Base-by-base conservation (phyloP, 306 rosid genomes). In the Malus orientalis region DNA sequence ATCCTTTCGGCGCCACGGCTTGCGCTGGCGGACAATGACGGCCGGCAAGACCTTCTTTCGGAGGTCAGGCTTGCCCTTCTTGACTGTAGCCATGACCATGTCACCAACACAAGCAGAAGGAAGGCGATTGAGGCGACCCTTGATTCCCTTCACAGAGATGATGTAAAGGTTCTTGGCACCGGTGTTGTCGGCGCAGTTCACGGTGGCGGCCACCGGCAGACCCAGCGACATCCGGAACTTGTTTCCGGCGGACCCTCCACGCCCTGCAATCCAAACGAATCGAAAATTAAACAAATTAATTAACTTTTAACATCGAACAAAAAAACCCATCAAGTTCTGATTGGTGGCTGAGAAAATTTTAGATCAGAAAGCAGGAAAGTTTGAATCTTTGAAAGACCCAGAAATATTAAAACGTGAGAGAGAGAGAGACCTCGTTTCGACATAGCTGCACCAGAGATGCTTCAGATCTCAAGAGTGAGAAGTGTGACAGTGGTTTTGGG, bases 41-140 rank as follows among this genome's bases (percentile, higher is more conserved):
- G 98, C 97, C 2, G 98, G 96, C 47, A 94, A 53, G 6, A 94
- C 98, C 90, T 93, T 93, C 86, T 93, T 93, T 76, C 97, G 85
- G 20, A 93, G 96, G 76, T 93, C 96, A 0, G 98, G 97, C 70
- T 93, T 93, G 3, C 97, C 97, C 47, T 94, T 91, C 91, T 94
- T 94, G 7, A 91, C 97, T 32, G 98, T 94, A 27, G 98, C 98
- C 97, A 90, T 94, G 4, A 94, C 98, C 97, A 94, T 94, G 82
- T 94, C 97, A 0, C 98, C 98, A 9, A 89, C 98, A 66, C 97
- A 94, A 6, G 98, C 98, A 0, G 97, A 94, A 2, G 98, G 98
- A 63, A 94, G 84, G 58, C 96, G 93, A 74, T 94, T 90, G 10
- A 94, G 82, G 2, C 93, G 81, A 11, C 98, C 98, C 76, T 94